Percentiles rank a stretch among this genome's conserved stretches.
Evolutionary conservation across 306 rosid species (phyloP).

Genomic region (Citrullus amarus): DNA sequence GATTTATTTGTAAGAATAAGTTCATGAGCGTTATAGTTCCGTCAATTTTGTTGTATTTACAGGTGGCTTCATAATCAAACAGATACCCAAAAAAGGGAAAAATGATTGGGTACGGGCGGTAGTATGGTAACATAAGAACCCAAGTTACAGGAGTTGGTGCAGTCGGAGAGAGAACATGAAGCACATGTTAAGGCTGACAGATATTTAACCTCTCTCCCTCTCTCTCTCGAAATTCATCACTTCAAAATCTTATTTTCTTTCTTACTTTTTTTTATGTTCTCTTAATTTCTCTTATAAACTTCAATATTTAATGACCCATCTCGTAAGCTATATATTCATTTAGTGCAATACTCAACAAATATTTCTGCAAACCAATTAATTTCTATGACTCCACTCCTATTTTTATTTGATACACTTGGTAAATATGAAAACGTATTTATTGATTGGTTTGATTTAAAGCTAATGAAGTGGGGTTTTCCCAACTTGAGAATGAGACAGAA

Average conservation of each 20-base stretch:
- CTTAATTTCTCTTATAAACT: too few species aligned
- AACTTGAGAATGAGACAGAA: not conserved
- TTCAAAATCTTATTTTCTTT: not conserved
- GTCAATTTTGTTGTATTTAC: not conserved
- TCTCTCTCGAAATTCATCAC: not conserved
- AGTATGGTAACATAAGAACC: not conserved
- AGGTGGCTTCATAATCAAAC: not conserved
- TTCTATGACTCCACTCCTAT: too few species aligned
- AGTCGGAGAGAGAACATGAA: not conserved
- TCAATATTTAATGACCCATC: too few species aligned
- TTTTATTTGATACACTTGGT: not conserved
- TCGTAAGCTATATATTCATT: too few species aligned
- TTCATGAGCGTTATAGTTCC: too few species aligned
- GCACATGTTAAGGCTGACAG: slow-evolving; percentile 5
- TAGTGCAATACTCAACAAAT: too few species aligned
- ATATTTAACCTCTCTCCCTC: not conserved
- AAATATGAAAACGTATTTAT: not conserved
- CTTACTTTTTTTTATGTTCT: too few species aligned
- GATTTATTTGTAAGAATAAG: too few species aligned
- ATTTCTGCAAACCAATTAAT: too few species aligned
- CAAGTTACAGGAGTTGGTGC: not conserved
- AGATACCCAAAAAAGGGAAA: not conserved
- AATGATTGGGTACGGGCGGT: not conserved
- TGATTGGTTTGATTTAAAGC: not conserved
- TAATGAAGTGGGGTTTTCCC: not conserved